Evolutionary conservation across 805 yeast species (phyloP).

Genomic region (Pichia exigua): DNA sequence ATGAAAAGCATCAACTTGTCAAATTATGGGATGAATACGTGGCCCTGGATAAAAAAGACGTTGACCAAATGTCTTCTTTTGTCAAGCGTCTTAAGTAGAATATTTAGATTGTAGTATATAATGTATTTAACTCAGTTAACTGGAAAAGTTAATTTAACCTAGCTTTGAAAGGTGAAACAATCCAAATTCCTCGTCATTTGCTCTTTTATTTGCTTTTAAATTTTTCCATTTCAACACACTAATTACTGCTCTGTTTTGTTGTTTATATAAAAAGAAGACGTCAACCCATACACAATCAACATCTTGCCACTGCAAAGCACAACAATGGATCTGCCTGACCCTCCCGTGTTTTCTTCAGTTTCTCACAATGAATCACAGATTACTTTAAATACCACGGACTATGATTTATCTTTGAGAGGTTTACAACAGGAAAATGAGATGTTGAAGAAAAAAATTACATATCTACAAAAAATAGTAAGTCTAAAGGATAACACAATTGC

Average conservation of each 20-base stretch:
- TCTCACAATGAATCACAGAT: neutral
- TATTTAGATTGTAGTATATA: neutral
- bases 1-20: conserved; percentile 52
- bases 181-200: neutral
- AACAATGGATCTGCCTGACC: neutral
- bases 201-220: neutral
- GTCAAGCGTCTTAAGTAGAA: conserved; percentile 5
- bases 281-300: neutral
- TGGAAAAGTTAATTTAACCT: neutral
- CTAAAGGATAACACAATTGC: conserved; percentile 11
- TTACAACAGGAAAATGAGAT: conserved; percentile 7
- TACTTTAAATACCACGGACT: neutral
- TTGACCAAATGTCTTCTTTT: conserved; percentile 7
- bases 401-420: neutral
- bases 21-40: conserved; percentile 35
- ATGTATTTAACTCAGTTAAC: neutral
- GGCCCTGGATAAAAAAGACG: conserved; percentile 18
- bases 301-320: neutral
- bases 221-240: neutral
- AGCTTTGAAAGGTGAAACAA: neutral
- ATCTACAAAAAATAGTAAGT: conserved; percentile 3
- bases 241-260: neutral
- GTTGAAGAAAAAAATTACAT: conserved; percentile 5
- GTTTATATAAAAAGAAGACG: neutral
- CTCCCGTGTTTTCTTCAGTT: neutral